Evolutionary conservation across 225 moss, liverwort and hornwort species (phyloP).

Genomic region (Rhytidiadelphus loreus): DNA sequence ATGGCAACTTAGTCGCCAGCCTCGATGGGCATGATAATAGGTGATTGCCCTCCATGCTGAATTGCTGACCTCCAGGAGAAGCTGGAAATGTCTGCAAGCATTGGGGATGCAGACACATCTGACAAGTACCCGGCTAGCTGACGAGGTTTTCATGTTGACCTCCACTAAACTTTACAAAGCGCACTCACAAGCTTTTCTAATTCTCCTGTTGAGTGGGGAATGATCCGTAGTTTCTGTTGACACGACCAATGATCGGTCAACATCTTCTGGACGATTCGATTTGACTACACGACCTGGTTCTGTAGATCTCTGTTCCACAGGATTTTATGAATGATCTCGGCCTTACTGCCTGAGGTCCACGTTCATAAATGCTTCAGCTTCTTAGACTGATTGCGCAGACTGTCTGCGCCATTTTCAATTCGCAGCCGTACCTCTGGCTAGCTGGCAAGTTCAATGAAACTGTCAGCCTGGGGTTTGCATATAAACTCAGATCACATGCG

Average conservation of each 20-base stretch:
- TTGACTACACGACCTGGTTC: not conserved
- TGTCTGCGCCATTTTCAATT: not conserved
- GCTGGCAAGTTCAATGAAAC: not conserved
- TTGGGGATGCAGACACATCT: not conserved
- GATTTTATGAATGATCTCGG: not conserved
- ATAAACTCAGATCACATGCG: constrained; percentile 5
- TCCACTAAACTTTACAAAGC: not conserved
- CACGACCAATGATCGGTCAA: not conserved
- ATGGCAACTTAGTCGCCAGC: not conserved
- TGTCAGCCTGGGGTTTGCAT: not conserved
- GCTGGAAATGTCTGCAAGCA: not conserved
- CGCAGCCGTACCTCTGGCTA: not conserved
- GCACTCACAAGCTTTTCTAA: not conserved
- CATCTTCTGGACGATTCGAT: not conserved
- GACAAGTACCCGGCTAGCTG: not conserved
- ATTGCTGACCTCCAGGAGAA: not conserved
- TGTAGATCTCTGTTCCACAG: not conserved
- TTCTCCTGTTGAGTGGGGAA: not conserved
- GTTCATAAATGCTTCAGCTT: not conserved
- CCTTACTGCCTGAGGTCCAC: not conserved
- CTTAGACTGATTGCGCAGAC: constrained; percentile 1
- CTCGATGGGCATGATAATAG: not conserved
- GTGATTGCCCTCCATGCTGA: not conserved
- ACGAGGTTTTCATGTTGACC: not conserved
- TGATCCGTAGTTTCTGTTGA: not conserved